Base-by-base conservation (phyloP, 495 filamentous ascomycete species). In the Neurospora tetraspora region DNA sequence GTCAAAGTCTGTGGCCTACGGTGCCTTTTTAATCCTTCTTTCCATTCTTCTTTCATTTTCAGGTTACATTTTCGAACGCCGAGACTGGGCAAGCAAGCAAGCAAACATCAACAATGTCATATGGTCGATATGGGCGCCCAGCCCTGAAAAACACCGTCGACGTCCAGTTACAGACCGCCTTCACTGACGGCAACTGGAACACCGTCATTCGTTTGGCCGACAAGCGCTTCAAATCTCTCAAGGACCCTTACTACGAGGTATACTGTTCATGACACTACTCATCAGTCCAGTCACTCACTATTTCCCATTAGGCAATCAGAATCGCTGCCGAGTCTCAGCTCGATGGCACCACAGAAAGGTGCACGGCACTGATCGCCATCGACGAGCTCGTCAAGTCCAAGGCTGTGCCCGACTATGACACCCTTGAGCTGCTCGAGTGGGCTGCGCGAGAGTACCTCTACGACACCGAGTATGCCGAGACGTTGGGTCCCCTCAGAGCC, bases 191-290 rank as follows among this genome's bases (percentile, higher is more conserved):
- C 43, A 83, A 84, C 74, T 86, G 84, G 84, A 68, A 65, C n/a
- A 70, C 75, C 1, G 81, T 81, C 45, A 76, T 82, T 8, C 81
- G 80, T 38, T 75, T 86, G 9, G 85, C 85, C 1, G 79, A 81
- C 40, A 81, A 83, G 61, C 78, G 83, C n/a, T 76, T 78, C 43
- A 82, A 79, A 69, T 69, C 75, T 1, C 77, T 80, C n/a, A 85
- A 85, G 14, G 85, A 86, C 42, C 76, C 80, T 0, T 86, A 86
- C 69, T 86, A 83, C 68, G 78, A 83, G 78, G 83, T 85, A 73
- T 75, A 6, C 20, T 16, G 39, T 14, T 53, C 20, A 14, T 27
- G 10, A 53, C 39, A 14, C 45, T 36, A 12, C n/a, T 42, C 36
- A 3, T 40, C 20, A 38, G 4, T 53, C n/a, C 20, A 36, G 23